Evolutionary conservation across 495 filamentous ascomycete species (phyloP).

Genomic region (Cairneyella variabilis): DNA sequence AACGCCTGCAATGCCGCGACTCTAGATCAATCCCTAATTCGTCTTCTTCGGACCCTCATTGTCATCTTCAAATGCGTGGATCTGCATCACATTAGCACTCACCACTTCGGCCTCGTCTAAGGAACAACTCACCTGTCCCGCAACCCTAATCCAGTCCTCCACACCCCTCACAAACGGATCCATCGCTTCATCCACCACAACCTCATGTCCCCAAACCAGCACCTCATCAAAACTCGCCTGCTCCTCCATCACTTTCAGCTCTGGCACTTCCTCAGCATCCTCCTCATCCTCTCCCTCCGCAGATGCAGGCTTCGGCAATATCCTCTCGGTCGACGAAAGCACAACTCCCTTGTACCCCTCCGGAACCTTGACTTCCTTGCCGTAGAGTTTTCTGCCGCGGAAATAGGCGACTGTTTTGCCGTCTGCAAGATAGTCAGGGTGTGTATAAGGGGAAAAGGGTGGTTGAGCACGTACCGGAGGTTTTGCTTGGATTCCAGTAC

Average conservation of each 20-base stretch:
- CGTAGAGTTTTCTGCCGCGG: constrained; percentile 76
- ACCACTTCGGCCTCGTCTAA: background rate
- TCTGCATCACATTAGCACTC: constrained; percentile 12
- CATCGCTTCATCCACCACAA: constrained; percentile 36
- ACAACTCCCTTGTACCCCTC: constrained; percentile 67
- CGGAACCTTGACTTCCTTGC: constrained; percentile 63
- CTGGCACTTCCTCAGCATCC: constrained; percentile 45
- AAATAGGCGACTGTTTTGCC: constrained; percentile 64
- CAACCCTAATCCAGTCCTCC: constrained; percentile 81
- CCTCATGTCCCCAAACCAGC: constrained; percentile 79
- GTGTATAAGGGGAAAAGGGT: background rate
- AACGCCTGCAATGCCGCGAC: background rate
- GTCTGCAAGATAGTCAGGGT: constrained; percentile 1
- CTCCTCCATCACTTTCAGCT: constrained; percentile 55
- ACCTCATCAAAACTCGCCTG: constrained; percentile 70
- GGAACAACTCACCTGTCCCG: constrained; percentile 40
- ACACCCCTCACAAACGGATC: constrained; percentile 61
- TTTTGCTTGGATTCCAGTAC: constrained; percentile 65
- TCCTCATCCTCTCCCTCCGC: constrained; percentile 34
- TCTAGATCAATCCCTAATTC: background rate
- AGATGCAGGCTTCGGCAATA: constrained; percentile 28
- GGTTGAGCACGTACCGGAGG: constrained; percentile 23
- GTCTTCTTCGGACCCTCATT: background rate
- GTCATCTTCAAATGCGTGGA: constrained; percentile 14
- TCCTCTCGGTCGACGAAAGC: constrained; percentile 27